Conservation (phyloP, 257 asterid species). For the Thymus quinquecostatus region DNA sequence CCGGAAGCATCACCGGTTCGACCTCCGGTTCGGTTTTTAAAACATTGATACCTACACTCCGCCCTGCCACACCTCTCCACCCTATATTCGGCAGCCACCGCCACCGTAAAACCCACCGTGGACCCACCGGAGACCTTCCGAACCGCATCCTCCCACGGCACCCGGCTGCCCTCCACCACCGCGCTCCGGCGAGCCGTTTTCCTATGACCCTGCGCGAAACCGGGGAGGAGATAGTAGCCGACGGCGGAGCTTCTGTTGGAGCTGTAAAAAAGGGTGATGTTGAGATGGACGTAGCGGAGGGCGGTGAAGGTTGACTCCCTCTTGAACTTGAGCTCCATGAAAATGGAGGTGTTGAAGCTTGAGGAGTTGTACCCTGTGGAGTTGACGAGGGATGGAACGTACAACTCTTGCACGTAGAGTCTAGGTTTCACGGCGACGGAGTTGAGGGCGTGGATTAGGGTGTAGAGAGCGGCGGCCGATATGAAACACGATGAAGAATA, state of each 20-base stretch:
- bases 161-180: no score
- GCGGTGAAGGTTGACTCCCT: not conserved
- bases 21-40: no score
- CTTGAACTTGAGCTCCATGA: slow-evolving; percentile 31
- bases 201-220: no score
- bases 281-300: slow-evolving; percentile 11
- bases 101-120: no score
- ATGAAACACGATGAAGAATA: not conserved
- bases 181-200: no score
- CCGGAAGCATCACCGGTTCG: no score
- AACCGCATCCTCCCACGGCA: no score
- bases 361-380: not conserved
- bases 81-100: no score
- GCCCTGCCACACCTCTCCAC: no score
- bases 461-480: not conserved
- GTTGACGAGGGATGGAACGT: slow-evolving; percentile 30
- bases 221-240: no score
- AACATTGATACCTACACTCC: no score
- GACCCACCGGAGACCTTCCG: no score
- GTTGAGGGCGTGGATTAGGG: not conserved
- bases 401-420: slow-evolving; percentile 25
- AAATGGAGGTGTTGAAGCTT: slow-evolving; percentile 14
- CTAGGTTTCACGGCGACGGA: slow-evolving; percentile 23
- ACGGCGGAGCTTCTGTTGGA: not conserved
- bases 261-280: slow-evolving; percentile 22